phyloP scores from a whole-genome alignment of 2,329 filamentous ascomycete genomes.

The Ascocoryne sarcoides region DNA sequence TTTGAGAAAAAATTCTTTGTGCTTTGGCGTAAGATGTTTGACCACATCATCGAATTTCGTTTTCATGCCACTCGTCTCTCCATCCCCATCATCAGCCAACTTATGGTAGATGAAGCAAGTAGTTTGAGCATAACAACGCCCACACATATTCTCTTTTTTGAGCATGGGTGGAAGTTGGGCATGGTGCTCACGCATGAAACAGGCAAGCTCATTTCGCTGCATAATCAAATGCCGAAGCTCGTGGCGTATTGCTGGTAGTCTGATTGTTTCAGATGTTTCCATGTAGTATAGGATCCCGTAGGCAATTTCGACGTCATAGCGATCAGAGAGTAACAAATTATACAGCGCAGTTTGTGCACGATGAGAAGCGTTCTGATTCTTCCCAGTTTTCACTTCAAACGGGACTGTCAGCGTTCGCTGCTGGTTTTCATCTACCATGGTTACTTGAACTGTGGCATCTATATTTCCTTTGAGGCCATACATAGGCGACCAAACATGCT shows the following conservation, averaged over 20 bases:
- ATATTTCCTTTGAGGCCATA: slow-evolving; percentile 97
- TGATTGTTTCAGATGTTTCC: slow-evolving; percentile 77
- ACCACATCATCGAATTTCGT: slow-evolving; percentile 77
- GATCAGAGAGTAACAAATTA: slow-evolving; percentile 82
- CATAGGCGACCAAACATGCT: slow-evolving; percentile 97
- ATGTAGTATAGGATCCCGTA: slow-evolving; percentile 94
- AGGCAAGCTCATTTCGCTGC: slow-evolving; percentile 82
- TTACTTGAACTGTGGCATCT: slow-evolving; percentile 88
- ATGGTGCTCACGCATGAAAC: slow-evolving; percentile 72
- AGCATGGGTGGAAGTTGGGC: slow-evolving; percentile 78
- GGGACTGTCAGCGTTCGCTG: slow-evolving; percentile 71
- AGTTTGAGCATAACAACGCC: slow-evolving; percentile 81
- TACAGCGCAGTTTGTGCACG: slow-evolving; percentile 92
- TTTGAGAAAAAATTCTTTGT: slow-evolving; percentile 81
- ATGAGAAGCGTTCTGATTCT: slow-evolving; percentile 71
- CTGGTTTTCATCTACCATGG: slow-evolving; percentile 62
- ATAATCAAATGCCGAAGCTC: slow-evolving; percentile 96
- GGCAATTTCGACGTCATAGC: slow-evolving; percentile 85
- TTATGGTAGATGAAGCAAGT: slow-evolving; percentile 92
- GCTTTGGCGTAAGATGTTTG: slow-evolving; percentile 61
- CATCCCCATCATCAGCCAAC: slow-evolving; percentile 73
- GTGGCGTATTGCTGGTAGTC: slow-evolving; percentile 75
- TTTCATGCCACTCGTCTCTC: slow-evolving; percentile 71
- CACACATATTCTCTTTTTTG: slow-evolving; percentile 71
- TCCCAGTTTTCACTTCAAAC: slow-evolving; percentile 93